phyloP scores from a whole-genome alignment of 164 flowering plant species.

The Protea cynaroides region DNA sequence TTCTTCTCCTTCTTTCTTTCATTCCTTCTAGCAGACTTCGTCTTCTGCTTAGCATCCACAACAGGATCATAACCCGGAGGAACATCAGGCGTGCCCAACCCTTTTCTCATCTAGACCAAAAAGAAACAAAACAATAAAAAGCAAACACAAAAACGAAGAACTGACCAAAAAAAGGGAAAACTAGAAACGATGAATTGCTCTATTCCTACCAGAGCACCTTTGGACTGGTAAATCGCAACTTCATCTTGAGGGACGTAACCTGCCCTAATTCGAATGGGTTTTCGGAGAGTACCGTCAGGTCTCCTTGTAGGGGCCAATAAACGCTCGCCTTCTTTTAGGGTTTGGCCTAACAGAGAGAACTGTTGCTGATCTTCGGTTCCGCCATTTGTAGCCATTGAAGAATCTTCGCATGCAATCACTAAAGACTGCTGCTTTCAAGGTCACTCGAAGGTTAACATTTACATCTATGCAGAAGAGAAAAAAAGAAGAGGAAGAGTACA shows the following conservation, averaged over 20 bases:
- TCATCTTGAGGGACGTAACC: background rate
- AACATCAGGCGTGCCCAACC: background rate
- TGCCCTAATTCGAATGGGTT: conserved; percentile 1
- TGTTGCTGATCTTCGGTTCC: background rate
- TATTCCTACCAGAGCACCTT: conserved; percentile 1
- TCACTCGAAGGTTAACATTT: too few species aligned
- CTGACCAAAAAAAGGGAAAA: background rate
- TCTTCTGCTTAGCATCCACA: background rate
- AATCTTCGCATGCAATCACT: background rate
- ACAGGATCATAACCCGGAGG: background rate
- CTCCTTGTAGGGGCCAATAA: background rate
- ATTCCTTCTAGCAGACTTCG: background rate
- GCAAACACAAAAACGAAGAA: background rate
- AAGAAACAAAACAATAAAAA: background rate
- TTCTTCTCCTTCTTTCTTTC: conserved; percentile 1
- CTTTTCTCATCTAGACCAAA: background rate
- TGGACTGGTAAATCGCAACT: background rate
- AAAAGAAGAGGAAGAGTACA: too few species aligned
- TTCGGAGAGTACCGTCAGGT: background rate
- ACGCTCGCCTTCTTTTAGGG: background rate
- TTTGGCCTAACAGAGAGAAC: background rate
- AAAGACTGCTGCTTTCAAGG: too few species aligned
- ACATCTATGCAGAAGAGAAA: too few species aligned
- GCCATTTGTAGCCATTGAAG: background rate
- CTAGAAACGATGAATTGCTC: background rate